A percentile compares a stretch with the other conserved stretches of the same genome.
Conservation (phyloP, 2,329 filamentous ascomycete genomes). For the Hymenoscyphus repandus region DNA sequence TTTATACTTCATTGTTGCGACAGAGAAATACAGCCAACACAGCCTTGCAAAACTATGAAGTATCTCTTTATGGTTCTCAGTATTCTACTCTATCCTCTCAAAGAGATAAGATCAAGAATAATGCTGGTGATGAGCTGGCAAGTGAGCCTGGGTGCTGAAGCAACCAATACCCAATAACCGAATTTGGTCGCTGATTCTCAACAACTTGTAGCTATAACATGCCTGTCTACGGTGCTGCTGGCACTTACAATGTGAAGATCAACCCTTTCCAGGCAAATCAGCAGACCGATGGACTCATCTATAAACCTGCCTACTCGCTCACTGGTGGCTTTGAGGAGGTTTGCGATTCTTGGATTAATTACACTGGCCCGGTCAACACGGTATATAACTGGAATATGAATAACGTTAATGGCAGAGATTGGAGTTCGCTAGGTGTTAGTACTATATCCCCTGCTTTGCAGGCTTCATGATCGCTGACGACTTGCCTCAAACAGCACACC, state of each 20-base stretch:
- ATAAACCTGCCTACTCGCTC: slow-evolving; percentile 9
- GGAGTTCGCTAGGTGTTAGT: slow-evolving; percentile 3
- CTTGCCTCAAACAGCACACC: neutral
- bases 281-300: slow-evolving; percentile 6
- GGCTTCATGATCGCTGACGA: neutral
- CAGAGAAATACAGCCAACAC: slow-evolving; percentile 6
- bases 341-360: slow-evolving; percentile 11
- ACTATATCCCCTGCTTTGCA: neutral
- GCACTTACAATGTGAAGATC: slow-evolving; percentile 6
- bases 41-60: slow-evolving; percentile 10
- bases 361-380: slow-evolving; percentile 1
- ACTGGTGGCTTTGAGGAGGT: slow-evolving; percentile 6
- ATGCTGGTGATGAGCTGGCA: slow-evolving; percentile 5
- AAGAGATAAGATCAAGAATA: slow-evolving; percentile 9
- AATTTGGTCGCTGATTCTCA: neutral
- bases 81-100: slow-evolving; percentile 5
- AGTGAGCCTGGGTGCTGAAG: slow-evolving; percentile 2
- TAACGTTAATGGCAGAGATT: slow-evolving; percentile 10
- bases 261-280: slow-evolving; percentile 5
- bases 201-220: slow-evolving; percentile 9
- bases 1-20: slow-evolving; percentile 5
- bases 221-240: slow-evolving; percentile 2
- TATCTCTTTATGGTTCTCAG: slow-evolving; percentile 8
- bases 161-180: neutral
- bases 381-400: slow-evolving; percentile 8